phyloP scores from a whole-genome alignment of 2,329 filamentous ascomycete species.

The Xylaria sp. region DNA sequence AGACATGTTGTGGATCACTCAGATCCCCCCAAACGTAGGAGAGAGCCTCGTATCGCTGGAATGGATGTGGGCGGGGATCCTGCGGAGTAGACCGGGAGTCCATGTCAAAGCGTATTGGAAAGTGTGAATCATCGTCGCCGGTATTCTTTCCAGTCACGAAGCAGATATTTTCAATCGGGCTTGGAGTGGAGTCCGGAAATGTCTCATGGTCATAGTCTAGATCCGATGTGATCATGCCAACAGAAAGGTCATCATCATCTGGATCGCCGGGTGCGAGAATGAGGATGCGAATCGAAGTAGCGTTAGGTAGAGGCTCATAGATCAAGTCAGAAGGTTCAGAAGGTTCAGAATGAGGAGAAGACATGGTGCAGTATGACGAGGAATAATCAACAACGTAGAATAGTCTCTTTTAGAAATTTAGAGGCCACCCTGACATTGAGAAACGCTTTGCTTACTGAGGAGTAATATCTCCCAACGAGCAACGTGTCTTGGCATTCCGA shows the following conservation, averaged over 20 bases:
- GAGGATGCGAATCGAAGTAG: conserved; percentile 32
- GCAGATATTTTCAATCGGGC: background rate
- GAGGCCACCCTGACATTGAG: background rate
- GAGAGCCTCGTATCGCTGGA: conserved; percentile 33
- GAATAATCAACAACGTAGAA: background rate
- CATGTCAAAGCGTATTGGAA: conserved; percentile 24
- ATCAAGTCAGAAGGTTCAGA: background rate
- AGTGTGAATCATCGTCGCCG: conserved; percentile 1
- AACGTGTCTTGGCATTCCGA: background rate
- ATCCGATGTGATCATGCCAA: conserved; percentile 24
- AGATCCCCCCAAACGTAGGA: conserved; percentile 34
- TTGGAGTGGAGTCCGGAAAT: conserved; percentile 22
- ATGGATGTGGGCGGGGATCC: conserved; percentile 18
- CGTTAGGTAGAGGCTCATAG: conserved; percentile 26
- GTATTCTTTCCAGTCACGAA: conserved; percentile 1
- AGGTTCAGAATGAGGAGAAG: conserved; percentile 1
- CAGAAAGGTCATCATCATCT: conserved; percentile 24
- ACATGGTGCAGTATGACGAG: conserved; percentile 5
- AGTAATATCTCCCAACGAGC: background rate
- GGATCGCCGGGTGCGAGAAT: conserved; percentile 26
- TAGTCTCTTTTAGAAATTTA: background rate
- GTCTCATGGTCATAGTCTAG: conserved; percentile 24
- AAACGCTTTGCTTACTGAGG: background rate
- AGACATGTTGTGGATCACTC: conserved; percentile 19
- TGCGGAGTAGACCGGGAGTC: background rate